Evolutionary conservation across 164 flowering plant species (phyloP).

Genomic region (Sedum album): DNA sequence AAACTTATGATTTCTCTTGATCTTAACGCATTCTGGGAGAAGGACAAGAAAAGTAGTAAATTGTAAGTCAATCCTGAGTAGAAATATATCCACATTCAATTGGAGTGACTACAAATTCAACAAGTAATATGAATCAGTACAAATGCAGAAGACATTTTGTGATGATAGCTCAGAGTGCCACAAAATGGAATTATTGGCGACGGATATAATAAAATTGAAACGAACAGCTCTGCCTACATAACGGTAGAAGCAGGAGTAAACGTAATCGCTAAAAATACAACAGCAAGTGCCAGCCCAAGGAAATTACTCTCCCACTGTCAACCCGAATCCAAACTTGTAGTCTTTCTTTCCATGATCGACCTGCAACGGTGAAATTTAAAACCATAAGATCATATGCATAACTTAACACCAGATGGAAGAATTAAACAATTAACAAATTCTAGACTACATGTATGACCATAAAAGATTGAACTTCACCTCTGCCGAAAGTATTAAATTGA

Average conservation of each 20-base stretch:
- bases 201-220: too few relatives aligned
- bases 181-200: too few relatives aligned
- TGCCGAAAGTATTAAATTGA: slow-evolving; percentile 83
- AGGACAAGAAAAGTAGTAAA: too few relatives aligned
- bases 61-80: too few relatives aligned
- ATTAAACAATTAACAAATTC: neutral
- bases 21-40: too few relatives aligned
- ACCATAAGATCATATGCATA: neutral
- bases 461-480: slow-evolving; percentile 44
- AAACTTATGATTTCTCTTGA: too few relatives aligned
- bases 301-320: slow-evolving; percentile 31
- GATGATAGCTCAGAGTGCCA: too few relatives aligned
- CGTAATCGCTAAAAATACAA: neutral
- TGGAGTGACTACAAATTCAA: too few relatives aligned
- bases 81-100: too few relatives aligned
- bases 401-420: neutral
- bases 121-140: too few relatives aligned
- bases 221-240: neutral
- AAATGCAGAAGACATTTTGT: too few relatives aligned
- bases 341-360: slow-evolving; percentile 88
- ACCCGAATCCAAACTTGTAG: slow-evolving; percentile 92
- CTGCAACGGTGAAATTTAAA: slow-evolving; percentile 32
- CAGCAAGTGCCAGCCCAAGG: neutral
- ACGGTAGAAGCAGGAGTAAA: neutral
- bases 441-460: too few relatives aligned